These are phyloP conservation scores for Ganoderma resinaceum DNA, from an alignment of 1,284 basidiomycete species.

Conservation along the genomic window DNA sequence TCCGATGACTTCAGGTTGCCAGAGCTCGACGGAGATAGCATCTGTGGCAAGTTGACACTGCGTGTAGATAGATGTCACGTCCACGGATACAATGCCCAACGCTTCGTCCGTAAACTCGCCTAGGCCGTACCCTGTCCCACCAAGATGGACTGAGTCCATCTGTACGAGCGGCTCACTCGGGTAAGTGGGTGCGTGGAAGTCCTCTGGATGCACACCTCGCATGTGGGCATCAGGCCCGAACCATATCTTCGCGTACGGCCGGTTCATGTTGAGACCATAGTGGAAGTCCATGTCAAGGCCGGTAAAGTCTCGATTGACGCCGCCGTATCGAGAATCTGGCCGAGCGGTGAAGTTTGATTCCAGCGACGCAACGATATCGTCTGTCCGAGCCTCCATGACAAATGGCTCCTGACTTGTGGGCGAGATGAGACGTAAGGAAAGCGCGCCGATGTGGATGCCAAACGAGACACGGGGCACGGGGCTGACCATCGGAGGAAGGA, in stretches of 20 bases:
- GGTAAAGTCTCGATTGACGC: slow-evolving; percentile 32
- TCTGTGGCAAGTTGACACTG: slow-evolving; percentile 65
- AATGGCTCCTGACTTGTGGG: slow-evolving; percentile 49
- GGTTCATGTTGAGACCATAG: slow-evolving; percentile 31
- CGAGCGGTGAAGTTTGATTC: slow-evolving; percentile 34
- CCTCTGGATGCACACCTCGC: slow-evolving; percentile 20
- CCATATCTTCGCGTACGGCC: slow-evolving; percentile 37
- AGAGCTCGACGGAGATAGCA: slow-evolving; percentile 73
- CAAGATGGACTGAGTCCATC: slow-evolving; percentile 60
- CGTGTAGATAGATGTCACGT: slow-evolving; percentile 56
- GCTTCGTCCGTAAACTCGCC: slow-evolving; percentile 57
- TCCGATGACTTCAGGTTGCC: slow-evolving; percentile 71
- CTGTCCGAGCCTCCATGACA: slow-evolving; percentile 50
- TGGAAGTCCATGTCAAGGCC: slow-evolving; percentile 36
- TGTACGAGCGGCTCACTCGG: slow-evolving; percentile 54
- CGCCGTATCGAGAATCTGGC: slow-evolving; percentile 31
- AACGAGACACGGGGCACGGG: slow-evolving; percentile 61
- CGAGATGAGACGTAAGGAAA: slow-evolving; percentile 57
- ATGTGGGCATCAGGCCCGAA: slow-evolving; percentile 30
- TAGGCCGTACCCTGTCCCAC: slow-evolving; percentile 49
- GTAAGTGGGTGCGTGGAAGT: slow-evolving; percentile 28
- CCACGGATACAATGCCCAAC: slow-evolving; percentile 53
- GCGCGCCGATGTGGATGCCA: slow-evolving; percentile 54
- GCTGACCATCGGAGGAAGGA: slow-evolving; percentile 43
- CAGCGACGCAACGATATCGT: slow-evolving; percentile 33